A percentile compares a stretch with the other conserved stretches of the same genome.
These are phyloP conservation scores for Psilocybe subaeruginosa DNA, from an alignment of 768 basidiomycete genomes.

Conservation along the genomic window DNA sequence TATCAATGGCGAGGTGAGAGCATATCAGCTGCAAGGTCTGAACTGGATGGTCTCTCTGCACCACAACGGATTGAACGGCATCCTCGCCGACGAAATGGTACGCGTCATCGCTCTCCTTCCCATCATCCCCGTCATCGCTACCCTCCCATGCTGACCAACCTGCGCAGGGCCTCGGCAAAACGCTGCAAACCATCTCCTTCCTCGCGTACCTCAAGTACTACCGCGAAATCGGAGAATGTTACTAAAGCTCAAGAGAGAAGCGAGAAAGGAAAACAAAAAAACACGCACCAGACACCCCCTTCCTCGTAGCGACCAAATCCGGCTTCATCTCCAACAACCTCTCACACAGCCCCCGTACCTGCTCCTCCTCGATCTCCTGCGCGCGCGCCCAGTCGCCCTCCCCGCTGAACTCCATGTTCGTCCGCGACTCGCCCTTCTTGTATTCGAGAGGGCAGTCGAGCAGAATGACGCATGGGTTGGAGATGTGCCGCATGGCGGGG, in stretches of 20 bases:
- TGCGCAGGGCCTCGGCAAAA: constrained; percentile 91
- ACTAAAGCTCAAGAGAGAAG: background rate
- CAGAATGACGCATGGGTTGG: constrained; percentile 83
- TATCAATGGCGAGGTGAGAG: constrained; percentile 88
- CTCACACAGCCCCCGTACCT: constrained; percentile 85
- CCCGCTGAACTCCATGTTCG: constrained; percentile 97
- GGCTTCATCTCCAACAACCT: constrained; percentile 92
- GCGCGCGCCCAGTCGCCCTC: constrained; percentile 92
- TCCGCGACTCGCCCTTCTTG: constrained; percentile 98
- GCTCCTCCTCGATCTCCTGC: constrained; percentile 89
- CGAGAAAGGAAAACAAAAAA: constrained; percentile 26
- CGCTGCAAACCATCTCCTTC: constrained; percentile 97
- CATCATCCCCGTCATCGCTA: background rate
- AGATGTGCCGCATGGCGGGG: constrained; percentile 92
- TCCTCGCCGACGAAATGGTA: constrained; percentile 96
- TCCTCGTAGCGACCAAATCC: constrained; percentile 25
- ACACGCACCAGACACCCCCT: constrained; percentile 67
- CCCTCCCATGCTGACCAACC: background rate
- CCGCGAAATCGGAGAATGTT: constrained; percentile 43
- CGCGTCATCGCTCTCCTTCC: constrained; percentile 9
- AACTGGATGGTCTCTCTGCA: constrained; percentile 89
- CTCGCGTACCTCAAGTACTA: constrained; percentile 92
- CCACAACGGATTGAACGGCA: constrained; percentile 95
- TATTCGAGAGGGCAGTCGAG: constrained; percentile 97
- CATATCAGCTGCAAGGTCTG: constrained; percentile 90